These are phyloP conservation scores for Arachis hypogaea DNA, from an alignment of 306 rosid genomes.

Conservation along the genomic window DNA sequence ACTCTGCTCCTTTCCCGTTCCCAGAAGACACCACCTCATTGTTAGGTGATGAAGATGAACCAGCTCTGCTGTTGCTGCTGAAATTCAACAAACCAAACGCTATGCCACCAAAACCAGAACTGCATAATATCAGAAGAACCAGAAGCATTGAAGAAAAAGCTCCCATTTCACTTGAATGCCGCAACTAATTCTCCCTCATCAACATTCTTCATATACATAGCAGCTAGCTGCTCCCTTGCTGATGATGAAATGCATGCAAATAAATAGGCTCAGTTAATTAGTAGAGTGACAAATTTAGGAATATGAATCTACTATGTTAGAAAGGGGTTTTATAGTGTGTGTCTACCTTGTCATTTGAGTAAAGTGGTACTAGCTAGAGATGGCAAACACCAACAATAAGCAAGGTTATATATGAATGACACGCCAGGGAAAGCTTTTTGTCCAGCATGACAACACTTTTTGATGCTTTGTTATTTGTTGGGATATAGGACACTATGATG, in stretches of 20 bases:
- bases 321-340: slow-evolving; percentile 4
- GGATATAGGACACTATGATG: slow-evolving; percentile 36
- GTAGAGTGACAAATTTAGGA: background rate
- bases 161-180: slow-evolving; percentile 40
- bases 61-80: slow-evolving; percentile 11
- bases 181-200: background rate
- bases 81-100: slow-evolving; percentile 45
- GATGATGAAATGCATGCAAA: slow-evolving; percentile 1
- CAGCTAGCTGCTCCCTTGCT: background rate
- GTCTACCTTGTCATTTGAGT: slow-evolving; percentile 7
- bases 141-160: slow-evolving; percentile 42
- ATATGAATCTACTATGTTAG: background rate
- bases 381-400: no score
- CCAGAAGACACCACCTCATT: no score
- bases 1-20: slow-evolving; percentile 9
- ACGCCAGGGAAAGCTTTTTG: slow-evolving; percentile 44
- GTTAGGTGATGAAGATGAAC: no score
- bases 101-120: slow-evolving; percentile 44
- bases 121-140: slow-evolving; percentile 52
- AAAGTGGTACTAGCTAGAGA: slow-evolving; percentile 9
- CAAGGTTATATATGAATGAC: slow-evolving; percentile 1
- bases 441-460: slow-evolving; percentile 44
- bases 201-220: background rate
- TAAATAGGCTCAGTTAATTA: background rate
- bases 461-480: slow-evolving; percentile 35